Evolutionary conservation across 2,329 filamentous ascomycete species (phyloP), one percentile per base, ranked within the genome.

Genomic region (Apiospora arundinis): DNA sequence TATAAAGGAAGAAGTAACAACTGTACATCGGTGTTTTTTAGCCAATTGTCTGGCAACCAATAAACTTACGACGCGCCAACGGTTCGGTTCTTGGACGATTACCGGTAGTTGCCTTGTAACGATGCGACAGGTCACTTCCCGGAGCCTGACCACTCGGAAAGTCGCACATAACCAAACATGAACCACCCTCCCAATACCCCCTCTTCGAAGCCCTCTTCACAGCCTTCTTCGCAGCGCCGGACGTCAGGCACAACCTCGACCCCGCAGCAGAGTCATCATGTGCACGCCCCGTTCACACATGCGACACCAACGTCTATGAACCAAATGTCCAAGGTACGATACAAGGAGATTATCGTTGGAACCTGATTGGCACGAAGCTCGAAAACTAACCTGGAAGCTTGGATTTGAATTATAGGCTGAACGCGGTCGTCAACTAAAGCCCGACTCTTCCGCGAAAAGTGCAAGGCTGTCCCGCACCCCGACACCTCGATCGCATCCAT

Each of bases 111-210:
- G 56, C 56, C 56, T 63, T 63, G 56, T 28, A 18, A 63, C 56
- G 56, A 63, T 63, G 32, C 56, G 21, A 40, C 56, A 63, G 56
- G 56, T 40, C 28, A 63, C 18, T 40, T 63, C 32, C 32, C 28
- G 32, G 9, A 40, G 28, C 56, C 21, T n/a, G 32, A 32, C 5
- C 56, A 63, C 56, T 63, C 28, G 28, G 52, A 32, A 37, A 60
- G 7, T 32, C 9, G 52, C 52, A 37, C 52, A 11, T 21, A 37
- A 60, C 21, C 56, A 63, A 21, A 63, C 56, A 63, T 63, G 56
- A 40, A 63, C 5, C 4, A 63, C 11, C 4, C 21, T 23, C 18
- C 56, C 32, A 3, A 14, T 8, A 5, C 21, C 56, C 56, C 32
- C 32, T 40, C 32, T 40, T 63, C 56, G 21, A 9, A 40, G 21